Conservation (phyloP, 352 stramenopile genomes). For the Pythium dissimile region DNA sequence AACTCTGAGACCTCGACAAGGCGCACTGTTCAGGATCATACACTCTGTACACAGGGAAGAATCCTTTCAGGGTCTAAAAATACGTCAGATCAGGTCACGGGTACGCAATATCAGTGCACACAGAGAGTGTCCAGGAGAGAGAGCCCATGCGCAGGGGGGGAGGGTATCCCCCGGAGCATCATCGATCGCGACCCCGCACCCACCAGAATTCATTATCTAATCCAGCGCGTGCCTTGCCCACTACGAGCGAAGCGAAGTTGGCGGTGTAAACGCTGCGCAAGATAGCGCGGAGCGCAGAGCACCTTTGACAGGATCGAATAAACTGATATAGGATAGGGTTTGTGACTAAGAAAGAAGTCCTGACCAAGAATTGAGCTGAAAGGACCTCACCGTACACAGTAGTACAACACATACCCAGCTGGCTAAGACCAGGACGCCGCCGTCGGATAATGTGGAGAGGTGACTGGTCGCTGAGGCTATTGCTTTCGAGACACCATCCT, state of each 20-base stretch:
- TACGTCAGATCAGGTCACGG: neutral
- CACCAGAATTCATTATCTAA: neutral
- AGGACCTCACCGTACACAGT: too few species aligned
- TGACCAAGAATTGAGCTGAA: too few species aligned
- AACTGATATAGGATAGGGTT: neutral
- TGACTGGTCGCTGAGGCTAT: too few species aligned
- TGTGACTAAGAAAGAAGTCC: too few species aligned
- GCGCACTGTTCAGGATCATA: too few species aligned
- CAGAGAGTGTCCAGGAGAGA: neutral
- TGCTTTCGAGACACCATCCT: too few species aligned
- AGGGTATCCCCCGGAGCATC: constrained; percentile 9
- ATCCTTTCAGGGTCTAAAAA: neutral
- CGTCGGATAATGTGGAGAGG: too few species aligned
- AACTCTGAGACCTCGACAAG: too few species aligned
- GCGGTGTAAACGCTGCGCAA: neutral
- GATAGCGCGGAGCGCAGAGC: neutral
- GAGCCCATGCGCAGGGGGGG: constrained; percentile 11
- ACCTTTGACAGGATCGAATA: neutral
- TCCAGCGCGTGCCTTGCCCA: neutral
- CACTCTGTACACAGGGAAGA: too few species aligned
- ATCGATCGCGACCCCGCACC: constrained; percentile 3
- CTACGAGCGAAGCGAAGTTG: constrained; percentile 6
- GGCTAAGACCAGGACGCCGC: too few species aligned
- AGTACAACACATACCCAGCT: too few species aligned
- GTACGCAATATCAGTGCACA: neutral